Evolutionary conservation across 495 filamentous ascomycete genomes (phyloP), one percentile per base, ranked within the genome.

Genomic region (Hypomontagnella submonticulosa): DNA sequence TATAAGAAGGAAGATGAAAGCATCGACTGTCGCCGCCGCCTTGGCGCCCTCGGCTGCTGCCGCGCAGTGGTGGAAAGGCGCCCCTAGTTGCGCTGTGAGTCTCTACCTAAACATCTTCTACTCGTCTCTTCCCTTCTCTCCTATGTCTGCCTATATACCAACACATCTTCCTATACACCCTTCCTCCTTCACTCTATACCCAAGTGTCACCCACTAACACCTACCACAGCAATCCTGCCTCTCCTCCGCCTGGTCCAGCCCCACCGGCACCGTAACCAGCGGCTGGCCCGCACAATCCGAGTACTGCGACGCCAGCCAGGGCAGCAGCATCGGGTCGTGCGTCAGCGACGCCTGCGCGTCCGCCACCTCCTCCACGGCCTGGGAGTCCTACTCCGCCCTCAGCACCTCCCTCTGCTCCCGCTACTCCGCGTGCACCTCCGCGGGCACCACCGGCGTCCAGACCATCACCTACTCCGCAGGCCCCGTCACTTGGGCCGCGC

Each of bases 61-160:
- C 20, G 73, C 66, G 19, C 69, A 75, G 51, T 82, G 79, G 79
- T 80, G 75, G 67, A 69, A 46, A 43, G 78, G 75, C 11, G 78
- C 77, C 11, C 79, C 79, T 0, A 72, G 75, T 20, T 82, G 79
- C 53, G 79, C 78, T 66, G 79, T 81, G 55, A 63, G 79, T 78
- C 23, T 1, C 20, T 33, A 33, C 36, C n/a, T 5, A 13, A 32
- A 19, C 18, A 7, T 57, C 18, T 34, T 33, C 16, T 7, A 34
- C 41, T 7, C 30, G 32, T 36, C 12, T 32, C 30, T 44, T 16
- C 11, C 30, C 16, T 12, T 7, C 34, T 43, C 20, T 15, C 18
- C 20, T 10, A 23, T 15, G 12, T n/a, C 19, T 13, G 0, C 40
- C n/a, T 10, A 36, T 33, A 15, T 41, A 36, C 41, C 48, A n/a